phyloP scores from a whole-genome alignment of 2,329 filamentous ascomycete genomes.

The Cladophialophora carrionii region DNA sequence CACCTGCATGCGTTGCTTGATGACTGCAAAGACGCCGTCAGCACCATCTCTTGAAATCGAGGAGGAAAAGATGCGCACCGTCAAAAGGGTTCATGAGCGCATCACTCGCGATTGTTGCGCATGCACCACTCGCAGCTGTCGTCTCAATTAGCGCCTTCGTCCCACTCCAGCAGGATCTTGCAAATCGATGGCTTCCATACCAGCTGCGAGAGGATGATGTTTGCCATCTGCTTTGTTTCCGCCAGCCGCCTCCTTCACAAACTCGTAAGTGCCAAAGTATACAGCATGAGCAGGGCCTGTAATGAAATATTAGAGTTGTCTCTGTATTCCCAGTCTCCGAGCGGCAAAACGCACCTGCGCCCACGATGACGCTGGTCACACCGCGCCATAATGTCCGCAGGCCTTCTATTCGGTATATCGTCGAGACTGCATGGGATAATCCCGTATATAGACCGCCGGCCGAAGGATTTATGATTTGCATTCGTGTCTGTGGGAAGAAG shows the following conservation, averaged over 20 bases:
- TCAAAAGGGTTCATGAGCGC: slow-evolving; percentile 99
- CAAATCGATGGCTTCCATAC: slow-evolving; percentile 55
- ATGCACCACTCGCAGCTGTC: slow-evolving; percentile 85
- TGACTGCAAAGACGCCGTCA: slow-evolving; percentile 62
- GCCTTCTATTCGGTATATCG: slow-evolving; percentile 88
- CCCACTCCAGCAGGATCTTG: slow-evolving; percentile 1
- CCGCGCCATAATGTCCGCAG: slow-evolving; percentile 92
- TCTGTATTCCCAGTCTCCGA: slow-evolving; percentile 11
- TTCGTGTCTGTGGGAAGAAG: slow-evolving; percentile 73
- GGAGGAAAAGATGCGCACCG: slow-evolving; percentile 60
- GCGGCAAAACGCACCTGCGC: slow-evolving; percentile 69
- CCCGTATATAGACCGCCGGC: slow-evolving; percentile 82
- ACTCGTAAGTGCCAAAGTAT: slow-evolving; percentile 97
- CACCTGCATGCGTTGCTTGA: slow-evolving; percentile 99
- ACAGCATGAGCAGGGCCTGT: slow-evolving; percentile 93
- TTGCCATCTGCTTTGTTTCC: slow-evolving; percentile 80
- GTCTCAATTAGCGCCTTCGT: slow-evolving; percentile 43
- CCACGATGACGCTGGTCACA: slow-evolving; percentile 92
- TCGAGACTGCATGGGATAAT: slow-evolving; percentile 87
- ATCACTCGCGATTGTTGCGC: slow-evolving; percentile 94
- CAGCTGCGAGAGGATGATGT: slow-evolving; percentile 91
- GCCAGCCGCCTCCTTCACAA: slow-evolving; percentile 93
- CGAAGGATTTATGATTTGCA: slow-evolving; percentile 91
- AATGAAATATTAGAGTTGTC: slow-evolving; percentile 36
- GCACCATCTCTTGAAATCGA: slow-evolving; percentile 27